phyloP scores from a whole-genome alignment of 2,329 filamentous ascomycete genomes.

The Thermothelomyces thermophilus region DNA sequence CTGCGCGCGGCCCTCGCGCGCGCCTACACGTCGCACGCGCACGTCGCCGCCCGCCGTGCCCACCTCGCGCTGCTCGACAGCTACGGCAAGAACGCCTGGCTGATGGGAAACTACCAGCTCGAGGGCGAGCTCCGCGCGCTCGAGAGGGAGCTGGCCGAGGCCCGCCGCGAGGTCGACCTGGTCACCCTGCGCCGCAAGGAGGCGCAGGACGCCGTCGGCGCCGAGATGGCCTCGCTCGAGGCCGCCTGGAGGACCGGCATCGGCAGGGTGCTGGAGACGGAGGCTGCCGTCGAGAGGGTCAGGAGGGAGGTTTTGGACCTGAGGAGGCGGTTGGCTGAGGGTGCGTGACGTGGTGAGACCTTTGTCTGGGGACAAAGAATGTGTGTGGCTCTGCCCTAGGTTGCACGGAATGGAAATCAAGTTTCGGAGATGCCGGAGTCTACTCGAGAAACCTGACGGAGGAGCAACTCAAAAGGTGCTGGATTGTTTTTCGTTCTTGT shows the following conservation, averaged over 20 bases:
- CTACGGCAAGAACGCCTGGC: constrained; percentile 85
- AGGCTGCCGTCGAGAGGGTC: constrained; percentile 73
- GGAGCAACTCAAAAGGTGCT: too few species aligned
- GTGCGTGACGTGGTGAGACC: neutral
- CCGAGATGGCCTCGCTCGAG: constrained; percentile 64
- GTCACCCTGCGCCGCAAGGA: constrained; percentile 64
- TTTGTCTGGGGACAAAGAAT: neutral
- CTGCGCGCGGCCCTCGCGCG: constrained; percentile 59
- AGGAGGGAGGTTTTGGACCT: constrained; percentile 59
- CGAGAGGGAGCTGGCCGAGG: constrained; percentile 66
- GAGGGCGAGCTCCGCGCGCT: constrained; percentile 64
- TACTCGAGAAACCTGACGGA: too few species aligned
- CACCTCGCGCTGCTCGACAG: constrained; percentile 68
- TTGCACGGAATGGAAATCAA: too few species aligned
- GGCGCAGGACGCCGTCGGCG: constrained; percentile 63
- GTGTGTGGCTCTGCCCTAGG: too few species aligned
- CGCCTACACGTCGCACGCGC: constrained; percentile 44
- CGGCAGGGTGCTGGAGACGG: constrained; percentile 74
- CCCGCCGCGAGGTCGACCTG: constrained; percentile 63
- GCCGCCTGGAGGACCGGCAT: constrained; percentile 75
- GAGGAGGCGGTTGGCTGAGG: constrained; percentile 38
- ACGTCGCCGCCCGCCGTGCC: constrained; percentile 44
- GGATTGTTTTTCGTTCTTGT: too few species aligned
- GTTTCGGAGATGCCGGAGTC: too few species aligned
- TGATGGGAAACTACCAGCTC: constrained; percentile 73